phyloP scores from a whole-genome alignment of 2,329 filamentous ascomycete genomes.

The Rachicladosporium sp. region DNA sequence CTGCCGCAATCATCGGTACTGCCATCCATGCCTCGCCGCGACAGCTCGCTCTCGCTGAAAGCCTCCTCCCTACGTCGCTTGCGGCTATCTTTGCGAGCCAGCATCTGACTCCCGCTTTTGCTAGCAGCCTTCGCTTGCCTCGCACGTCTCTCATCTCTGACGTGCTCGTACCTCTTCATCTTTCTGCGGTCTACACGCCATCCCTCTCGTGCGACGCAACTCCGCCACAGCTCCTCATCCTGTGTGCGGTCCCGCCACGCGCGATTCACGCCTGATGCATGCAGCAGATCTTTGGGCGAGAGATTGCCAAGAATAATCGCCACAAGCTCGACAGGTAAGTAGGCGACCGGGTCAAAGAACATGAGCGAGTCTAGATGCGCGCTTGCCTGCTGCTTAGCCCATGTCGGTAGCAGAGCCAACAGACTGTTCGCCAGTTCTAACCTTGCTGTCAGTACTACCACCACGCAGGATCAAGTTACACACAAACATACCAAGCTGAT shows the following conservation, averaged over 20 bases:
- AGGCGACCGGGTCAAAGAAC: conserved; percentile 85
- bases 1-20: too few species aligned
- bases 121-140: neutral
- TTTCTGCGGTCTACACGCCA: conserved; percentile 42
- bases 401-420: conserved; percentile 2
- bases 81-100: conserved; percentile 15
- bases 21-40: too few species aligned
- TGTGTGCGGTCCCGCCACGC: conserved; percentile 71
- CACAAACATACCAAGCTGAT: conserved; percentile 6
- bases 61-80: conserved; percentile 22
- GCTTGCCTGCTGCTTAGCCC: conserved; percentile 6
- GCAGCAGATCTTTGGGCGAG: conserved; percentile 66
- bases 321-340: conserved; percentile 81
- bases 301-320: conserved; percentile 81
- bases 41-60: conserved; percentile 19
- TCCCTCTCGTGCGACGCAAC: conserved; percentile 70
- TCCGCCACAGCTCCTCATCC: conserved; percentile 78
- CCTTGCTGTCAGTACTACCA: too few species aligned
- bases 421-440: too few species aligned
- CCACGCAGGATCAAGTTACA: neutral
- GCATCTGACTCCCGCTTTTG: conserved; percentile 17
- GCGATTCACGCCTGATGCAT: conserved; percentile 65
- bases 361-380: conserved; percentile 38
- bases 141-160: conserved; percentile 14
- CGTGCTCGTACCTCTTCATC: conserved; percentile 1